A percentile compares a stretch with the other conserved stretches of the same genome.
phyloP scores from a whole-genome alignment of 805 yeast species.

The Dipodascopsis uninucleata region DNA sequence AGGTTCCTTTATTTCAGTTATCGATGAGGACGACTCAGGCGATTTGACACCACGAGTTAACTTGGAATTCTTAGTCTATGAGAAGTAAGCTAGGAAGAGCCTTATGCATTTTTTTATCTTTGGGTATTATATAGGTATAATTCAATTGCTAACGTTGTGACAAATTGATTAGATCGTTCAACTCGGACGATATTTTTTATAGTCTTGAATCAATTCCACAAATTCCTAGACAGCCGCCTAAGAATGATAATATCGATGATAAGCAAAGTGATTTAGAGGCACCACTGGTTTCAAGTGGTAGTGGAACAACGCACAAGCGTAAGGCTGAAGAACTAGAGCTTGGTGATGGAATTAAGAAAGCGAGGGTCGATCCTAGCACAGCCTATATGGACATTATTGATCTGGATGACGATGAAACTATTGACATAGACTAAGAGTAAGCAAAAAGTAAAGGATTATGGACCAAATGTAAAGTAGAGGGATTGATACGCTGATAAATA shows the following conservation, averaged over 20 bases:
- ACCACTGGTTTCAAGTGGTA: too few species aligned
- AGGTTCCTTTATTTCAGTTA: conserved; percentile 65
- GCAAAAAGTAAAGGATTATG: not conserved
- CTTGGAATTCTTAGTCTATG: conserved; percentile 35
- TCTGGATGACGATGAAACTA: conserved; percentile 28
- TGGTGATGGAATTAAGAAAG: conserved; percentile 10
- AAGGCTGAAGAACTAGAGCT: conserved; percentile 14
- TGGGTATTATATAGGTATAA: too few species aligned
- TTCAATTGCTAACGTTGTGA: too few species aligned
- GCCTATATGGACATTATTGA: conserved; percentile 12
- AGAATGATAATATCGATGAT: too few species aligned
- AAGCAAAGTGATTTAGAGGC: too few species aligned
- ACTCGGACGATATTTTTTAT: too few species aligned
- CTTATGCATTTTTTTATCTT: too few species aligned
- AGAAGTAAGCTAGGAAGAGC: conserved; percentile 11
- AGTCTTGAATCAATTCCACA: too few species aligned
- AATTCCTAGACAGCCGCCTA: too few species aligned
- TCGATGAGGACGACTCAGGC: conserved; percentile 78
- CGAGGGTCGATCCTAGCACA: conserved; percentile 9
- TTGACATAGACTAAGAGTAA: conserved; percentile 18
- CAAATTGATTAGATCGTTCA: too few species aligned
- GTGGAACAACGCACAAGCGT: too few species aligned
- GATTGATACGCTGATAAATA: not conserved
- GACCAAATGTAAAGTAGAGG: not conserved
- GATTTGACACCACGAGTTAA: conserved; percentile 49